phyloP scores from a whole-genome alignment of 352 stramenopile species.

The Globisporangium polare region DNA sequence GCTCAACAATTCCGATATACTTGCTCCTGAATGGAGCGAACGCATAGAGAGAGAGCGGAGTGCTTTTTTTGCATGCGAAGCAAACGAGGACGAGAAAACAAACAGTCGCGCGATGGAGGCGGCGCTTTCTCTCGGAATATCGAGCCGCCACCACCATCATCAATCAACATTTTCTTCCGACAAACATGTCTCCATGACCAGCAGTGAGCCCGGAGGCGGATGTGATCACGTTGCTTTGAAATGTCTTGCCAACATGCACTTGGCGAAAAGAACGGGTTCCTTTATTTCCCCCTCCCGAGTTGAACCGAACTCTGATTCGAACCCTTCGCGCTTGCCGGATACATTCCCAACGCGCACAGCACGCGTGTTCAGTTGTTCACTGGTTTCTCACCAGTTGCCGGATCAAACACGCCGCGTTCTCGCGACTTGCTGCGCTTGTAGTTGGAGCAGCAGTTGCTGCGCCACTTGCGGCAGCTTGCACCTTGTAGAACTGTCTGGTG shows the following conservation, averaged over 20 bases:
- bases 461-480: neutral
- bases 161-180: too few relatives aligned
- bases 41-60: neutral
- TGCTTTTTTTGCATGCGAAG: neutral
- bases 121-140: too few relatives aligned
- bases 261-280: neutral
- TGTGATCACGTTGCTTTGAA: neutral
- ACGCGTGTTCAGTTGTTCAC: neutral
- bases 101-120: too few relatives aligned
- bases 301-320: neutral
- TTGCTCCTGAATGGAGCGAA: too few relatives aligned
- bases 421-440: neutral
- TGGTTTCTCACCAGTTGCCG: slow-evolving; percentile 10
- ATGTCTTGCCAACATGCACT: neutral
- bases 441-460: neutral
- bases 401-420: slow-evolving; percentile 10
- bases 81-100: too few relatives aligned
- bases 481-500: slow-evolving; percentile 29
- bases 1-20: neutral
- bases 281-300: neutral
- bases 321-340: neutral
- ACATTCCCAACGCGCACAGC: neutral
- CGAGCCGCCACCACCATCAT: neutral
- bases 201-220: neutral
- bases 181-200: neutral